Evolutionary conservation across 139 green algal species (phyloP).

Genomic region (Picochlorum sp.): DNA sequence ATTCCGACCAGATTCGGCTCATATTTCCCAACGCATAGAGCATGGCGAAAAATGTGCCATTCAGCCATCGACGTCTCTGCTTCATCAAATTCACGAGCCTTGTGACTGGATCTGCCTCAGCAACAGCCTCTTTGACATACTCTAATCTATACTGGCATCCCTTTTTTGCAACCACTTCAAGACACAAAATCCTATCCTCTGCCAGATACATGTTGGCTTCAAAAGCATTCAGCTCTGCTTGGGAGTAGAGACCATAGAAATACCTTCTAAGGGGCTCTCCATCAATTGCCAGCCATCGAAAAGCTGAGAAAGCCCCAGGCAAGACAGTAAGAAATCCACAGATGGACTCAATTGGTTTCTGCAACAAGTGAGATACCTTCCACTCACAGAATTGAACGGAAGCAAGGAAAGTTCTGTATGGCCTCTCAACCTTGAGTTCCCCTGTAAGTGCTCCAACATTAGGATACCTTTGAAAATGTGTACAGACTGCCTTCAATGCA

Average conservation of each 20-base stretch:
- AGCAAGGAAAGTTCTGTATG: slow-evolving; percentile 33
- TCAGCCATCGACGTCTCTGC: slow-evolving; percentile 34
- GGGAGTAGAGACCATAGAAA: slow-evolving; percentile 40
- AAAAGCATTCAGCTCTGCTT: slow-evolving; percentile 33
- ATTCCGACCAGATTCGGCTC: slow-evolving; percentile 30
- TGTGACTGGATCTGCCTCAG: slow-evolving; percentile 33
- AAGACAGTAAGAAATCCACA: slow-evolving; percentile 36
- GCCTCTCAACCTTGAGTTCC: slow-evolving; percentile 29
- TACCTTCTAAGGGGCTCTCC: slow-evolving; percentile 35
- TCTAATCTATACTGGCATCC: slow-evolving; percentile 30
- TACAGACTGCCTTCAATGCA: slow-evolving; percentile 24
- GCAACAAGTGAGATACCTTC: slow-evolving; percentile 34
- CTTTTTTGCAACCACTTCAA: slow-evolving; percentile 36
- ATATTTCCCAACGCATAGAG: slow-evolving; percentile 35
- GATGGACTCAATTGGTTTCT: slow-evolving; percentile 36
- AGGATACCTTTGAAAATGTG: slow-evolving; percentile 34
- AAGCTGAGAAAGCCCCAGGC: slow-evolving; percentile 35
- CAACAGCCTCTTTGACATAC: slow-evolving; percentile 38
- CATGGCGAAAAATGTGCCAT: slow-evolving; percentile 38
- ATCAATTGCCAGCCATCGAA: slow-evolving; percentile 30
- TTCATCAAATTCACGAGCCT: slow-evolving; percentile 28
- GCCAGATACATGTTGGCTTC: slow-evolving; percentile 42
- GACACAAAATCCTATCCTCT: slow-evolving; percentile 35
- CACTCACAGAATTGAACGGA: slow-evolving; percentile 36
- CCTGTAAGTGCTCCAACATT: slow-evolving; percentile 28